Conservation (phyloP, 352 stramenopile genomes). For the Phytopythium oedochilum region DNA sequence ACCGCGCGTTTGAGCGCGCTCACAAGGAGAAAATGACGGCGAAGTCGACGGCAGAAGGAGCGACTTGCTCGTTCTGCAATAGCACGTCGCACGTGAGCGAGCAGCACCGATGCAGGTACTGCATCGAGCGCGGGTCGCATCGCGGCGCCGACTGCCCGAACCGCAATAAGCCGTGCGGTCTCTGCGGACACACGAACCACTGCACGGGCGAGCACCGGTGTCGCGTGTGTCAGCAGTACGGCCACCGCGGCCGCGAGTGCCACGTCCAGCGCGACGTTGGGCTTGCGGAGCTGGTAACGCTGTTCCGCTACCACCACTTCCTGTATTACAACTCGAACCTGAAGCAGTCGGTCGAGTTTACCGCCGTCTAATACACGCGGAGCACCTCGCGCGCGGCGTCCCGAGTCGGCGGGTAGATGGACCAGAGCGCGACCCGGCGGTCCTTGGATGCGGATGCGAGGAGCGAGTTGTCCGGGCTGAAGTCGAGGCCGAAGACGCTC, state of each 20-base stretch:
- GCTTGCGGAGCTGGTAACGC: constrained; percentile 73
- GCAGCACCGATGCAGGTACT: constrained; percentile 81
- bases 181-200: constrained; percentile 73
- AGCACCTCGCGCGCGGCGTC: constrained; percentile 17
- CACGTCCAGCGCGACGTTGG: constrained; percentile 79
- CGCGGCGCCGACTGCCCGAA: constrained; percentile 69
- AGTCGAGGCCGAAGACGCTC: constrained; percentile 69
- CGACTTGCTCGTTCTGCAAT: constrained; percentile 48
- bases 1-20: constrained; percentile 65
- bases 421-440: constrained; percentile 74
- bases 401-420: constrained; percentile 49
- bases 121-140: constrained; percentile 73
- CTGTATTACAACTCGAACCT: constrained; percentile 88
- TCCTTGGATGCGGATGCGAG: constrained; percentile 78
- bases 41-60: constrained; percentile 13
- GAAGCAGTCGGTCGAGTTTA: constrained; percentile 85
- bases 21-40: constrained; percentile 40
- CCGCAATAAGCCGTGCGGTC: constrained; percentile 53
- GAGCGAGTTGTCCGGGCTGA: constrained; percentile 52
- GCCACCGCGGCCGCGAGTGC: constrained; percentile 78
- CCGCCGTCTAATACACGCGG: constrained; percentile 29
- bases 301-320: constrained; percentile 86
- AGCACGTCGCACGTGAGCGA: constrained; percentile 58
- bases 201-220: constrained; percentile 79
- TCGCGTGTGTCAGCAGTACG: constrained; percentile 78